Percentiles rank a stretch among this genome's conserved stretches.
Evolutionary conservation across 441 rosid species (phyloP).

Genomic region (Cnidoscolus chayamansa): DNA sequence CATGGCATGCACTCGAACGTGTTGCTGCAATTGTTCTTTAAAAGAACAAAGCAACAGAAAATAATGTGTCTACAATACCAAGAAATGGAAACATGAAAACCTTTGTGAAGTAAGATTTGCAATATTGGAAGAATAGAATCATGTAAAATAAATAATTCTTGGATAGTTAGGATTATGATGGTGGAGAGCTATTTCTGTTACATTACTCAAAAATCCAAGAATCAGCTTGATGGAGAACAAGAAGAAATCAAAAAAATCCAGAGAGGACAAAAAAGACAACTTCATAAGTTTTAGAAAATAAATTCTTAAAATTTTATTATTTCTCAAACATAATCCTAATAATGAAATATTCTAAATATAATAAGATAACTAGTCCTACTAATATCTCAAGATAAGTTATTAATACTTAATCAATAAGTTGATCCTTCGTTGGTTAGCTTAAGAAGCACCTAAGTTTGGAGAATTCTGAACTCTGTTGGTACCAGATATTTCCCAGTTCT

Average conservation of each 20-base stretch:
- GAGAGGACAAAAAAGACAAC: no score
- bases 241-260: not conserved
- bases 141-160: not conserved
- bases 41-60: conserved; percentile 91
- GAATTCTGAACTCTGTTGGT: not conserved
- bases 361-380: no score
- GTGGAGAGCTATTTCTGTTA: not conserved
- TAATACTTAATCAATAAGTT: not conserved
- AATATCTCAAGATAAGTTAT: no score
- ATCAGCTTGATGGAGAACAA: not conserved
- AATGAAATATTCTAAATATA: no score
- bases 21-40: conserved; percentile 98
- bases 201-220: not conserved
- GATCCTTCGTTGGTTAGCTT: not conserved
- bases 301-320: no score
- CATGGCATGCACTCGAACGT: conserved; percentile 99
- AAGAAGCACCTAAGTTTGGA: not conserved
- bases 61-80: conserved; percentile 70
- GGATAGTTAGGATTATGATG: not conserved
- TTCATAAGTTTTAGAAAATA: no score
- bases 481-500: not conserved
- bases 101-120: not conserved
- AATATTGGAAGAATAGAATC: not conserved
- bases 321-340: no score
- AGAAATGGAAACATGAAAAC: conserved; percentile 15